phyloP scores from a whole-genome alignment of 495 filamentous ascomycete species.

The Margaritispora aquatica region DNA sequence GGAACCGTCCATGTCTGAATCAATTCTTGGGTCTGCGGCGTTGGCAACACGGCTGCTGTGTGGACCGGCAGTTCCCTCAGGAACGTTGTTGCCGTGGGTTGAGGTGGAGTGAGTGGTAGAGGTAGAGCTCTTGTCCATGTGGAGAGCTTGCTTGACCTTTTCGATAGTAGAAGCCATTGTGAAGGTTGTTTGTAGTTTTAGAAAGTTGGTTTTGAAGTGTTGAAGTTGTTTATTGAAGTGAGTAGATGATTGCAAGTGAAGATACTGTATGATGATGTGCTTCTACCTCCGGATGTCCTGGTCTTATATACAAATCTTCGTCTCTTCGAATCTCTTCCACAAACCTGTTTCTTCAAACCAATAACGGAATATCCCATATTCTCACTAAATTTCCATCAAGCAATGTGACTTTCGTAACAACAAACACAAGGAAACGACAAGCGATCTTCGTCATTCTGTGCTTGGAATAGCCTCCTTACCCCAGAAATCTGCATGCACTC shows the following conservation, averaged over 20 bases:
- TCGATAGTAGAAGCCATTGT: constrained; percentile 22
- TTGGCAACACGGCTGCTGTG: constrained; percentile 10
- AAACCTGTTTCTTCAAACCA: neutral
- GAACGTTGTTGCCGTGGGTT: constrained; percentile 1
- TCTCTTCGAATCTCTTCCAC: neutral
- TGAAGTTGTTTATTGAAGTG: neutral
- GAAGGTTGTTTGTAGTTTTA: neutral
- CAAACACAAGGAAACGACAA: neutral
- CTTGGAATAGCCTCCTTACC: neutral
- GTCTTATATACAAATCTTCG: neutral
- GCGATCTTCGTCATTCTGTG: neutral
- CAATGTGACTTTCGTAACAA: too few relatives aligned
- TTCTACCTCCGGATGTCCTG: neutral
- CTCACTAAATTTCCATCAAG: too few relatives aligned
- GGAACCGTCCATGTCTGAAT: constrained; percentile 11
- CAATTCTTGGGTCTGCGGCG: constrained; percentile 18
- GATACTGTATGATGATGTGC: neutral
- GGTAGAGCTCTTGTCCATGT: constrained; percentile 11
- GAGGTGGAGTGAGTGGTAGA: constrained; percentile 9
- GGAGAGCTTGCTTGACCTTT: constrained; percentile 24
- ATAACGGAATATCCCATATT: too few relatives aligned
- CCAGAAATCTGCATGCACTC: neutral
- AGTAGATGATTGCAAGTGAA: neutral
- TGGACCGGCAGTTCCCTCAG: constrained; percentile 8
- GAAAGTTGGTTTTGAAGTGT: neutral